Conservation (phyloP, 176 grass and related monocot genomes). For the Alopecurus myosuroides region DNA sequence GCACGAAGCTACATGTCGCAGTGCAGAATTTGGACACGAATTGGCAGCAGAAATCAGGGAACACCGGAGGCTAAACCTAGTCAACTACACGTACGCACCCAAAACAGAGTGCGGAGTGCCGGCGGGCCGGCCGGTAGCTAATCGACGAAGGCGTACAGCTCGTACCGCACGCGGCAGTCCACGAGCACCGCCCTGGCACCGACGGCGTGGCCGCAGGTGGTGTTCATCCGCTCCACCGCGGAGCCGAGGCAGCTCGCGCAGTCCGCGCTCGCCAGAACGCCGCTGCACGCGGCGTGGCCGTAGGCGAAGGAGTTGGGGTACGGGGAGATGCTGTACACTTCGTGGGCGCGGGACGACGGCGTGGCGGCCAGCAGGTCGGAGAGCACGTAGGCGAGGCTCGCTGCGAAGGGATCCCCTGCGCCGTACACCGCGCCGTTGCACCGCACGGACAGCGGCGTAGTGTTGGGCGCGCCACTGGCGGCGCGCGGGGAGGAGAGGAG, state of each 20-base stretch:
- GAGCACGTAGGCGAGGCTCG: conserved; percentile 44
- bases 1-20: too few relatives aligned
- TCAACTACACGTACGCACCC: too few relatives aligned
- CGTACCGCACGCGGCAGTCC: conserved; percentile 43
- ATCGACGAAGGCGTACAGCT: conserved; percentile 48
- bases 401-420: conserved; percentile 42
- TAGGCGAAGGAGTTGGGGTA: conserved; percentile 54
- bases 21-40: neutral
- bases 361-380: conserved; percentile 24
- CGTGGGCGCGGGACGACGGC: conserved; percentile 8
- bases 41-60: neutral
- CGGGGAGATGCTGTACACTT: conserved; percentile 46
- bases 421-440: conserved; percentile 50
- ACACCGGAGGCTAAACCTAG: neutral
- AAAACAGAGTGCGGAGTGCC: neutral
- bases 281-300: conserved; percentile 40
- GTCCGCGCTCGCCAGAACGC: neutral
- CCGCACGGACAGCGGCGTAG: conserved; percentile 27
- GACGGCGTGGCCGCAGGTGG: conserved; percentile 33
- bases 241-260: conserved; percentile 42
- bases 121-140: neutral
- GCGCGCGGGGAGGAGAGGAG: neutral
- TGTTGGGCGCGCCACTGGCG: conserved; percentile 24
- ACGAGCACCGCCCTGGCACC: conserved; percentile 53
- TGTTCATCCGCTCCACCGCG: conserved; percentile 26